Evolutionary conservation across 2,329 filamentous ascomycete genomes (phyloP), one percentile per base, ranked within the genome.

Genomic region (Nemania sp.): DNA sequence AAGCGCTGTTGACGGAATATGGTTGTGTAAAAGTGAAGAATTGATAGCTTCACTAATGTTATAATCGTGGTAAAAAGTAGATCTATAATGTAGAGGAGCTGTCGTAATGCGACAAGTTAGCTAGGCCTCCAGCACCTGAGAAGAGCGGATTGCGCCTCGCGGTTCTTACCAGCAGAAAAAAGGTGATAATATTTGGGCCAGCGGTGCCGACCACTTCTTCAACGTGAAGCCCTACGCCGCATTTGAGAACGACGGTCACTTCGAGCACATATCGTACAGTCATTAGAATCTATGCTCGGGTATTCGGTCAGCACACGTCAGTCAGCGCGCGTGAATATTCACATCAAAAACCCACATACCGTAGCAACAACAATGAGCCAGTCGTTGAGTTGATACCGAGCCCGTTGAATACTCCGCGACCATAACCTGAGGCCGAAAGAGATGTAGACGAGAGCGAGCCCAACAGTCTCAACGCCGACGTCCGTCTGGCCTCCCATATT

Each of bases 41-140:
- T 69, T 5, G 71, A 73, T 20, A 67, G 20, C 43, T 74, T 74
- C 1, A 72, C 54, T 18, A 71, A 45, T 13, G 65, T 51, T 1
- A 73, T 55, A 15, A 69, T 47, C 1, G 64, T 66, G 2, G 67
- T 22, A 54, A 58, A 72, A n/a, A 69, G 35, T 18, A 70, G 32
- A 53, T 72, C 70, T 63, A 68, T 8, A 3, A 35, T 26, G 53
- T 56, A 64, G 11, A 41, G 10, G 11, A 64, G 38, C 61, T 59
- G 24, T 49, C 20, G 5, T 5, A 2, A 13, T 3, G 18, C 11
- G 1, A 35, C 2, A n/a, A n/a, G 35, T 27, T 8, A 35, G n/a
- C 52, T 11, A 51, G 29, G 0, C 29, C 1, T 1, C n/a, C 4
- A 22, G 26, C 27, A 22, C 29, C 8, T 32, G 5, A 32, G 15